A percentile compares a stretch with the other conserved stretches of the same genome.
Conservation (phyloP, 176 grass and related monocot genomes). For the Guadua angustifolia region DNA sequence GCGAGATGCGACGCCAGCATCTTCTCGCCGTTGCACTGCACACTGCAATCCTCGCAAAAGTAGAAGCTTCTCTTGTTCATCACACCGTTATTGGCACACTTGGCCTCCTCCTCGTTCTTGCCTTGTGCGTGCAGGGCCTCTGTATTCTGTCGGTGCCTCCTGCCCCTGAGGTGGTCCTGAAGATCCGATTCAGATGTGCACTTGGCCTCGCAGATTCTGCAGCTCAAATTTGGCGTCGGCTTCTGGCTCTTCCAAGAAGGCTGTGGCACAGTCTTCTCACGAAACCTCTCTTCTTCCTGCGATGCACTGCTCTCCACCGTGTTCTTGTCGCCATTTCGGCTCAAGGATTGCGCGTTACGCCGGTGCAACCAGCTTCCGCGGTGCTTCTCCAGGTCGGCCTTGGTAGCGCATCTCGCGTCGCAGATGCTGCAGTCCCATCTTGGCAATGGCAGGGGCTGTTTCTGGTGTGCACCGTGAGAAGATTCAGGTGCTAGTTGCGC, state of each 20-base stretch:
- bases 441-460: too few relatives aligned
- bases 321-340: neutral
- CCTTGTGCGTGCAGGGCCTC: neutral
- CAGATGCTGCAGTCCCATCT: too few relatives aligned
- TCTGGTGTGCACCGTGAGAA: neutral
- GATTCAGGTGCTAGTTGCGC: neutral
- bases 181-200: neutral
- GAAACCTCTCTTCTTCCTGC: neutral
- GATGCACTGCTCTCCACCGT: neutral
- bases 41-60: neutral
- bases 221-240: neutral
- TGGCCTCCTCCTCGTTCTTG: neutral
- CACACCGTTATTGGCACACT: neutral
- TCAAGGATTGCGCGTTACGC: neutral
- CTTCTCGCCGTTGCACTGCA: neutral
- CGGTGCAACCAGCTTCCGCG: neutral
- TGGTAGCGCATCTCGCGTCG: neutral
- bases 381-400: neutral
- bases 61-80: neutral
- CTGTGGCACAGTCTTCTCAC: neutral
- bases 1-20: neutral
- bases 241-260: neutral
- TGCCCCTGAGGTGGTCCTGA: neutral
- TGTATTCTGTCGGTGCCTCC: constrained; percentile 9
- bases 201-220: neutral